A percentile compares a stretch with the other conserved stretches of the same genome.
phyloP scores from a whole-genome alignment of 805 yeast species.

The Ogataea wickerhamii region DNA sequence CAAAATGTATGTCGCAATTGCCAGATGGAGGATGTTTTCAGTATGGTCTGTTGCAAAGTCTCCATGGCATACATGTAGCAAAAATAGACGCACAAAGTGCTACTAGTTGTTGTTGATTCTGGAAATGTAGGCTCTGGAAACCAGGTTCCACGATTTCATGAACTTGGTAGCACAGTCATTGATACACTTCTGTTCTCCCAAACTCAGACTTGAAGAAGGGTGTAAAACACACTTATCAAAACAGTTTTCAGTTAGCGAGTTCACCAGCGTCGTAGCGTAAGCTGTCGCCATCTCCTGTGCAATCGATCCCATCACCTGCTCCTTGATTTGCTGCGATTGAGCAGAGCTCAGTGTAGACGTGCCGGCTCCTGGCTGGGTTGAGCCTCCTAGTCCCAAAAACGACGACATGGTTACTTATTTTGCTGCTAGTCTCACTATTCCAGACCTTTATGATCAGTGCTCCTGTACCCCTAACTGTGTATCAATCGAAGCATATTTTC shows the following conservation, averaged over 20 bases:
- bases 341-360: constrained; percentile 11
- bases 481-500: too few relatives aligned
- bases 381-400: constrained; percentile 31
- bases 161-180: constrained; percentile 80
- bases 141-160: constrained; percentile 86
- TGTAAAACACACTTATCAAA: constrained; percentile 69
- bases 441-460: too few relatives aligned
- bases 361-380: constrained; percentile 10
- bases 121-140: constrained; percentile 71
- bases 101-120: constrained; percentile 44
- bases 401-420: constrained; percentile 30
- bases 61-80: too few relatives aligned
- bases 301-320: constrained; percentile 65
- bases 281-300: constrained; percentile 86
- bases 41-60: too few relatives aligned
- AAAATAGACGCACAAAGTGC: too few relatives aligned
- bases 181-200: constrained; percentile 63
- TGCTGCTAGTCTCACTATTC: too few relatives aligned
- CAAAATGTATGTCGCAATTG: neutral
- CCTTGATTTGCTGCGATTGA: constrained; percentile 47
- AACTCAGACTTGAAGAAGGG: constrained; percentile 50
- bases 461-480: too few relatives aligned
- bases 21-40: too few relatives aligned
- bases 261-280: constrained; percentile 83
- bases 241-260: constrained; percentile 82